Base-by-base conservation (phyloP, 1,284 basidiomycete species). In the Leccinum subrobustum region DNA sequence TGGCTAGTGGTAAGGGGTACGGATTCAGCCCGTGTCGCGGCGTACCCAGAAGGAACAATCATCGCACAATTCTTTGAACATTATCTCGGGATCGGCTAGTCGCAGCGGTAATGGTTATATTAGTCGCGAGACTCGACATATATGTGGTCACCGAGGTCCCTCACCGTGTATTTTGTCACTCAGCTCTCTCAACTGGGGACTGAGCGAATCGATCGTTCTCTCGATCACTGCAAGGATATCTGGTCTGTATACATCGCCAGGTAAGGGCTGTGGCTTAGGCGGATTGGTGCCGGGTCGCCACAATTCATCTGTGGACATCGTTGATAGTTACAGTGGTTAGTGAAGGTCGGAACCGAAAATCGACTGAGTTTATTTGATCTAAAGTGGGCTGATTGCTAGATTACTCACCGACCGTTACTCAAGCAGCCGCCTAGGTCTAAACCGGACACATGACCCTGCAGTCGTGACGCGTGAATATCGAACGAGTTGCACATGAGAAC, bases 81-180 rank as follows among this genome's bases (percentile, higher is more conserved):
- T 76, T 12, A 88, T 69, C 68, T 89, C 87, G 71, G 86, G 87
- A 64, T 86, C 83, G 25, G 75, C 87, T 88, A 64, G 6, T 42
- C 33, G 12, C 12, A 14, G 8, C 16, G 4, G 12, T 12, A 16
- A 4, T 70, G 12, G 39, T 25, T 3, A 7, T 9, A 35, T 11
- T 9, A 12, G 42, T 42, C 54, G 54, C 66, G 35, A 60, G 63
- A 37, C 18, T 14, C 39, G 16, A 65, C 11, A 42, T 0, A 12
- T 8, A 6, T 33, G 4, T 3, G 3, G 29, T 29, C n/a, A n/a
- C n/a, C n/a, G n/a, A 9, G 37, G 12, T 16, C 4, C 3, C 61
- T 60, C 35, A 85, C 88, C 81, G 66, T 89, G 88, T 35, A 93
- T 90, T 65, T 88, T 83, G 33, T 90, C 72, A 68, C 87, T 92